Conservation (phyloP, 495 filamentous ascomycete genomes). For the Tuber magnatum region DNA sequence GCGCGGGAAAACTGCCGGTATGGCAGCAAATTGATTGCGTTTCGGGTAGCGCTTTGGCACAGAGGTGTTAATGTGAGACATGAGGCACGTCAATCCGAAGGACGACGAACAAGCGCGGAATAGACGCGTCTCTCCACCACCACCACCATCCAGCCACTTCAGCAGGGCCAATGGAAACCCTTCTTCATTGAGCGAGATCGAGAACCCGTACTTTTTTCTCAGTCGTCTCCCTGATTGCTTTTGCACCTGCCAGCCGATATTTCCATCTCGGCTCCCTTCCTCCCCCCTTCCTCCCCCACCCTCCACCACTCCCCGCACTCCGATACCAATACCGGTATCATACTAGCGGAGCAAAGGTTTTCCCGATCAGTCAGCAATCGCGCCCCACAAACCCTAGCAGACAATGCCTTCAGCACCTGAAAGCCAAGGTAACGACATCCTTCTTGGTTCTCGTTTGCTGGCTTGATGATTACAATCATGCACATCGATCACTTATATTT, state of each 20-base stretch:
- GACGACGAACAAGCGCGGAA: neutral
- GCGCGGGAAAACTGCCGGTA: neutral
- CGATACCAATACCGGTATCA: neutral
- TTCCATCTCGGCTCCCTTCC: neutral
- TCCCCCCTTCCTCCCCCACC: neutral
- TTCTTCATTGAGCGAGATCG: neutral
- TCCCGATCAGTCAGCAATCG: neutral
- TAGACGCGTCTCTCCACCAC: neutral
- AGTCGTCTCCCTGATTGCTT: neutral
- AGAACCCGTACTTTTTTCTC: neutral
- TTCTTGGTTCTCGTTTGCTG: neutral
- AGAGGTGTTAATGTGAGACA: neutral
- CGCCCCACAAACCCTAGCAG: neutral
- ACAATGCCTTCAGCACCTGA: conserved; percentile 25
- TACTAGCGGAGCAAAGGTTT: neutral
- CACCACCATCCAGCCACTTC: neutral
- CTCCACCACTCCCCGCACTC: neutral
- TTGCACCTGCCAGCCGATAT: neutral
- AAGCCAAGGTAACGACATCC: conserved; percentile 23
- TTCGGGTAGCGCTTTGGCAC: neutral
- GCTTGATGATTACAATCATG: neutral
- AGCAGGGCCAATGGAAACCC: neutral
- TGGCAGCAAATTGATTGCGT: neutral
- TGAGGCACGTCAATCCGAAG: neutral
- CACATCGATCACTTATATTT: neutral